phyloP scores from a whole-genome alignment of 352 stramenopile species.

The Thraustotheca clavata region DNA sequence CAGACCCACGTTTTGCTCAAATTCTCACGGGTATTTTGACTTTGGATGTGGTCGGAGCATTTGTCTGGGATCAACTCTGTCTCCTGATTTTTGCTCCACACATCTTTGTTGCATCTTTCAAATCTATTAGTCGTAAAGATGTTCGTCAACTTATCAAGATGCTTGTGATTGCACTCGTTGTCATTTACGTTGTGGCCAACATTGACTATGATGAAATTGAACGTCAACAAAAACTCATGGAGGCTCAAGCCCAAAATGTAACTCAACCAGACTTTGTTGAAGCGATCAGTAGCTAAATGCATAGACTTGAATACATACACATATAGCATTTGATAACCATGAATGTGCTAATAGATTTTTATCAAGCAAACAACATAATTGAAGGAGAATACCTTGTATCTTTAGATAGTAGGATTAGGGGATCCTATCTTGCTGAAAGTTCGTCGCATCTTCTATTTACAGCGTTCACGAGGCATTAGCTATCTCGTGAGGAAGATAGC shows the following conservation, averaged over 20 bases:
- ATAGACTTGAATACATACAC: background rate
- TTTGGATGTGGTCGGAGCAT: constrained; percentile 77
- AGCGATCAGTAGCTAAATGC: constrained; percentile 12
- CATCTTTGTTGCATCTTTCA: constrained; percentile 76
- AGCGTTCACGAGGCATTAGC: no score
- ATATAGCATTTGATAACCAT: background rate
- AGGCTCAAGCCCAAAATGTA: constrained; percentile 31
- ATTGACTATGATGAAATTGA: constrained; percentile 88
- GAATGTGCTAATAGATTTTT: background rate
- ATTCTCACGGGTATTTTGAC: constrained; percentile 72
- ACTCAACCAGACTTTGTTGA: background rate
- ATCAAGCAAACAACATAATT: background rate
- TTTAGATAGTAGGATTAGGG: no score
- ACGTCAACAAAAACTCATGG: constrained; percentile 72
- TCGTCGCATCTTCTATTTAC: no score
- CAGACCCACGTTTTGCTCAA: constrained; percentile 73
- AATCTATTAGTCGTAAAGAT: constrained; percentile 68
- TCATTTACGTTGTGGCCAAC: constrained; percentile 84
- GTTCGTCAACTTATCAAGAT: constrained; percentile 80
- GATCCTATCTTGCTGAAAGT: no score
- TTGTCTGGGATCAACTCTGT: constrained; percentile 80
- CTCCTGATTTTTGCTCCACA: constrained; percentile 77
- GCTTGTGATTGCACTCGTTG: constrained; percentile 61
- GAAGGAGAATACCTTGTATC: no score
- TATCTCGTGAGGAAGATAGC: no score